Percentiles rank a stretch among this genome's conserved stretches.
Conservation (phyloP, 2,329 filamentous ascomycete species). For the Trichoderma pleuroti region DNA sequence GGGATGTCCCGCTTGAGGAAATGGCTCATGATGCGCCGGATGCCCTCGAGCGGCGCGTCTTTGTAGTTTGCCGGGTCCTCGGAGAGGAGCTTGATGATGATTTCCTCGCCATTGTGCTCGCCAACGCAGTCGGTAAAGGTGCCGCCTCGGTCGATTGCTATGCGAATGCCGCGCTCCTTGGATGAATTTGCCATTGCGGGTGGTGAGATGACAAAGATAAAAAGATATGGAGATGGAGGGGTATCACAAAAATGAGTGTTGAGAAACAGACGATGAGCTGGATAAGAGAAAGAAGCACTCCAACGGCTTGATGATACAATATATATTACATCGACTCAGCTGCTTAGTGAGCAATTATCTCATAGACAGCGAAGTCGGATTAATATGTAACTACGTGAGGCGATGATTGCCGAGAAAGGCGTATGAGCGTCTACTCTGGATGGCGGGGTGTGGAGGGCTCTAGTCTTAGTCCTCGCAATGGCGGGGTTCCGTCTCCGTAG, state of each 20-base stretch:
- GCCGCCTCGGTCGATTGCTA: conserved; percentile 76
- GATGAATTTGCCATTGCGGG: conserved; percentile 34
- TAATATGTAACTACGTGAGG: conserved; percentile 3
- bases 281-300: not conserved
- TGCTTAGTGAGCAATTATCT: conserved; percentile 7
- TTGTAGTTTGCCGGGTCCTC: conserved; percentile 88
- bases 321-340: not conserved
- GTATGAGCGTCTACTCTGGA: not conserved
- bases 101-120: conserved; percentile 72
- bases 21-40: conserved; percentile 76
- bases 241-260: not conserved
- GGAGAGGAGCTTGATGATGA: conserved; percentile 83
- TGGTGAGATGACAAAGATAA: not conserved
- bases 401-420: not conserved
- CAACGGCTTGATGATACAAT: not conserved
- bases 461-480: not conserved
- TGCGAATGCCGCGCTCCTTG: conserved; percentile 60
- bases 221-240: not conserved
- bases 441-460: conserved; percentile 15
- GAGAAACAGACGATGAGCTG: not conserved
- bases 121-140: conserved; percentile 93
- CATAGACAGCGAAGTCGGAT: not conserved
- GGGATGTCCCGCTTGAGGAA: conserved; percentile 75
- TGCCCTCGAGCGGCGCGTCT: conserved; percentile 88
- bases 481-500: conserved; percentile 24